These are phyloP conservation scores for Aspergillus biplanus DNA, from an alignment of 495 filamentous ascomycete genomes.

Conservation along the genomic window DNA sequence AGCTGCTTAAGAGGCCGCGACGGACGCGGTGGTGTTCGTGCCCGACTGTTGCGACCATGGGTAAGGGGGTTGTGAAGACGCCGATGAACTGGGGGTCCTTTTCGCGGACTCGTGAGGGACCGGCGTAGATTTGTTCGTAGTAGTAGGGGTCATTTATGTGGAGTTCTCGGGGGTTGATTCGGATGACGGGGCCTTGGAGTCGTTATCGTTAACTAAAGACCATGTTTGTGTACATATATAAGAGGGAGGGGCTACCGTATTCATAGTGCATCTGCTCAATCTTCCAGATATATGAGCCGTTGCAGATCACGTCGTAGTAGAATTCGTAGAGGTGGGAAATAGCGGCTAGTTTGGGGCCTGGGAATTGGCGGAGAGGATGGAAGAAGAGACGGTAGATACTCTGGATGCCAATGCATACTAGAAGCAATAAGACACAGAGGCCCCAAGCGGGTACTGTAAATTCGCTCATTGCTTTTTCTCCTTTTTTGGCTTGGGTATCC, in stretches of 20 bases:
- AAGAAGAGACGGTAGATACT: constrained; percentile 27
- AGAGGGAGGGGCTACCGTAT: constrained; percentile 40
- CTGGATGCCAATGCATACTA: background rate
- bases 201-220: background rate
- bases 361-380: constrained; percentile 51
- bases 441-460: background rate
- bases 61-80: constrained; percentile 17
- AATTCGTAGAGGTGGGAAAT: constrained; percentile 51
- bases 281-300: constrained; percentile 42
- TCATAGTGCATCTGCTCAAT: constrained; percentile 46
- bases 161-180: constrained; percentile 54
- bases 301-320: constrained; percentile 48
- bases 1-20: constrained; percentile 26
- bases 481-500: background rate
- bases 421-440: background rate
- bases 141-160: constrained; percentile 43
- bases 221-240: background rate
- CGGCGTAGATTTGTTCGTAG: constrained; percentile 39
- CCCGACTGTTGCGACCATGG: constrained; percentile 23
- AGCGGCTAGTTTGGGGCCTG: constrained; percentile 49
- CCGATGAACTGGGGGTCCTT: constrained; percentile 21
- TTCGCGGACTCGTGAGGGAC: constrained; percentile 25
- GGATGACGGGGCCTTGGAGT: constrained; percentile 52
- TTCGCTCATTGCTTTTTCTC: background rate
- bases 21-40: constrained; percentile 32